Conservation (phyloP, 805 yeast species). For the Pichia scutulata region DNA sequence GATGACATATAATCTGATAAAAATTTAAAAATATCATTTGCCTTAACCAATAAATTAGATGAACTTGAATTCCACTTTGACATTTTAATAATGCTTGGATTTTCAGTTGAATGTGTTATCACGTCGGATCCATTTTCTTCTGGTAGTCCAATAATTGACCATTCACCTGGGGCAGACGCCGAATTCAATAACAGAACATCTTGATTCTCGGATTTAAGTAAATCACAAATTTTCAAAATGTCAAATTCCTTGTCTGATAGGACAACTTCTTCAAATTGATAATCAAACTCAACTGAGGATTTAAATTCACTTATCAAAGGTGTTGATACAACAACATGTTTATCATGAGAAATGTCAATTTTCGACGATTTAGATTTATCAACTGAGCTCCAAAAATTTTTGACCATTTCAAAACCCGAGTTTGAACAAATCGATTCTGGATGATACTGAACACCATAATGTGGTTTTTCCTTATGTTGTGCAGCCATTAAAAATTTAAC, state of each 20-base stretch:
- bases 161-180: constrained; percentile 76
- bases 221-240: constrained; percentile 41
- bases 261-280: constrained; percentile 12
- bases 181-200: constrained; percentile 65
- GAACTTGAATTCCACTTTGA: constrained; percentile 24
- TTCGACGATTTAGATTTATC: neutral
- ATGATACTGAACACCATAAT: constrained; percentile 93
- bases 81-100: constrained; percentile 18
- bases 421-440: constrained; percentile 90
- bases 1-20: constrained; percentile 42
- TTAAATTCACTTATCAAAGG: constrained; percentile 20
- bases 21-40: constrained; percentile 42
- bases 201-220: constrained; percentile 21
- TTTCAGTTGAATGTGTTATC: constrained; percentile 56
- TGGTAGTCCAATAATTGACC: constrained; percentile 82
- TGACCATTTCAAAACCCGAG: constrained; percentile 50
- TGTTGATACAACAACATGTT: constrained; percentile 17
- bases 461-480: constrained; percentile 51
- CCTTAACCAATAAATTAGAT: neutral
- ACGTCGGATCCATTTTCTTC: constrained; percentile 35
- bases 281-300: constrained; percentile 7
- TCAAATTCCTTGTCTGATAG: neutral
- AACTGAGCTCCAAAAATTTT: constrained; percentile 48
- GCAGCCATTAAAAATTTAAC: constrained; percentile 69
- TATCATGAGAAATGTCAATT: constrained; percentile 10